Evolutionary conservation across 345 rosid genomes (phyloP), one percentile per base, ranked within the genome.

Genomic region (Cardamine resedifolia): DNA sequence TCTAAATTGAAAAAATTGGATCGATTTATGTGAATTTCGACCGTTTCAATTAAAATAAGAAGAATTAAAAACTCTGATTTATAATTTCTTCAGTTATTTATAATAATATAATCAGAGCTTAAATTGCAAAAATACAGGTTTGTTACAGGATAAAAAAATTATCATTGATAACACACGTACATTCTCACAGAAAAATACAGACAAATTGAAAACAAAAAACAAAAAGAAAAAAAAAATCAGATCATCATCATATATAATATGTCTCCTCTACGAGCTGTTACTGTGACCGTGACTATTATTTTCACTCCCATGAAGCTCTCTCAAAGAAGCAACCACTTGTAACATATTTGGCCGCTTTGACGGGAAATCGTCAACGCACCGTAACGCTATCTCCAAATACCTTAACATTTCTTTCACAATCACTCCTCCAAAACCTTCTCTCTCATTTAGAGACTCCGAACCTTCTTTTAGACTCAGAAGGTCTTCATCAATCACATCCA

Each of bases 401-500:
- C 88, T 87, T 19, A 85, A 72, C 94, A 90, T 90, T 27, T 93
- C 98, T 60, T 90, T 87, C 49, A 93, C 92, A 70, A 80, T 78
- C 65, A 61, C 85, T 3, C 76, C 89, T 59, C 83, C 90, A 3
- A 77, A 84, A 76, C 81, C 86, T 28, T 85, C 89, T 0, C 65
- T 81, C 36, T 77, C 85, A 50, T 74, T 81, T 3, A 68, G 79
- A 19, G 81, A 76, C 33, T 80, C 77, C 4, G 83, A 81, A 77
- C 79, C 85, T 18, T 86, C 85, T 0, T 73, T 82, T 26, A 60
- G 69, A 64, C 65, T 80, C 3, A 86, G 68, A 76, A 93, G 77
- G 31, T 93, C 97, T 39, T 81, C 78, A 64, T 94, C 98, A 7
- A 94, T 94, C 66, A 94, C 98, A 68, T 94, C 97, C 92, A 87